A percentile compares a stretch with the other conserved stretches of the same genome.
These are phyloP conservation scores for Rhodotorula toruloides DNA, from an alignment of 768 basidiomycete genomes.

Conservation along the genomic window DNA sequence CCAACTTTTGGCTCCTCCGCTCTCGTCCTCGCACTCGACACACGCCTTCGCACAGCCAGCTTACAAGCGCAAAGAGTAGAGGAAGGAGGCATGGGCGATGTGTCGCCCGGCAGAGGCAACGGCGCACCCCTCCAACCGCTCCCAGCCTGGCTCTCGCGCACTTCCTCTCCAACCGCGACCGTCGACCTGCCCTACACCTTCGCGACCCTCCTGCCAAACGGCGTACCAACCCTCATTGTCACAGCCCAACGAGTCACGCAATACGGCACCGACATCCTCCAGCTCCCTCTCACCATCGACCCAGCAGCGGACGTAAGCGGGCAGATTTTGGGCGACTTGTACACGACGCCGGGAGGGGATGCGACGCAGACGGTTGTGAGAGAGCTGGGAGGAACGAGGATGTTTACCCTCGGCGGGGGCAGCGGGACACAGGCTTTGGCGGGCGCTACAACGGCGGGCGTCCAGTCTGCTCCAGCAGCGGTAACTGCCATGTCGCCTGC, in stretches of 20 bases:
- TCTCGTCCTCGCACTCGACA: no score
- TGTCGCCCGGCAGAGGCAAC: slow-evolving; percentile 19
- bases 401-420: slow-evolving; percentile 15
- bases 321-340: slow-evolving; percentile 9
- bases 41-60: no score
- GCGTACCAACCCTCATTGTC: slow-evolving; percentile 1
- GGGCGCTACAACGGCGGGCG: not conserved
- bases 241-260: slow-evolving; percentile 8
- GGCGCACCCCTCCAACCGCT: not conserved
- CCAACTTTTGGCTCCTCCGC: no score
- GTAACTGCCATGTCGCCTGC: no score
- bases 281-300: slow-evolving; percentile 31
- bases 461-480: not conserved
- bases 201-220: slow-evolving; percentile 19
- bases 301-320: not conserved
- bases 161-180: slow-evolving; percentile 16
- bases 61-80: no score
- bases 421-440: not conserved
- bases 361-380: slow-evolving; percentile 12
- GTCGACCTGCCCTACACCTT: slow-evolving; percentile 11
- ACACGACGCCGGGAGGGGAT: slow-evolving; percentile 23
- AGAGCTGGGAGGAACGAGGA: slow-evolving; percentile 12
- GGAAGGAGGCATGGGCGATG: slow-evolving; percentile 17
- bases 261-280: slow-evolving; percentile 19
- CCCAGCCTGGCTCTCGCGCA: slow-evolving; percentile 27